Evolutionary conservation across 2,329 filamentous ascomycete genomes (phyloP).

Genomic region (Tolypocladium sp.): DNA sequence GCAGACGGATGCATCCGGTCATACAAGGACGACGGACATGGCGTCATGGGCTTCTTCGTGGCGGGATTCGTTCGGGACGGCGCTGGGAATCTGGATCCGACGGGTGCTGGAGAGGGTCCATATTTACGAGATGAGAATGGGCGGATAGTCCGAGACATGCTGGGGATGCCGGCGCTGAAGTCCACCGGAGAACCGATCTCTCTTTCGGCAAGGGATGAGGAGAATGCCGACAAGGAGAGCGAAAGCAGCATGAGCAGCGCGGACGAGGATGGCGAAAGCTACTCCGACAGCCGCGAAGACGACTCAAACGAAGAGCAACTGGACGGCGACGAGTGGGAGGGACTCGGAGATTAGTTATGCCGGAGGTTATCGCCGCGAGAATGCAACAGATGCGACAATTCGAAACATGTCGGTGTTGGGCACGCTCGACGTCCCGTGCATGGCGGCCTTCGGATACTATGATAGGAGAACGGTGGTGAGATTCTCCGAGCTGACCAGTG

Average conservation of each 20-base stretch:
- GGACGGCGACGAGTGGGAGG: slow-evolving; percentile 10
- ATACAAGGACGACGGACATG: slow-evolving; percentile 69
- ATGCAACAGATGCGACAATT: neutral
- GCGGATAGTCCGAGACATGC: slow-evolving; percentile 33
- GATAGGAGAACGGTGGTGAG: neutral
- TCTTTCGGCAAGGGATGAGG: slow-evolving; percentile 11
- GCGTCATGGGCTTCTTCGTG: slow-evolving; percentile 94
- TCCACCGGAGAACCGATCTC: slow-evolving; percentile 21
- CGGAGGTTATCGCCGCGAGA: neutral
- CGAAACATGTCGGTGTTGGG: neutral
- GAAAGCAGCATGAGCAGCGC: slow-evolving; percentile 15
- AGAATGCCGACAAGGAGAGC: slow-evolving; percentile 4
- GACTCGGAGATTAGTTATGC: slow-evolving; percentile 5
- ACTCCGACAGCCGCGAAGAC: slow-evolving; percentile 7
- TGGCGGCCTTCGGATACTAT: neutral
- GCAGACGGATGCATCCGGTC: slow-evolving; percentile 74
- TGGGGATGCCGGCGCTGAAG: slow-evolving; percentile 27
- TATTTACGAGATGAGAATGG: slow-evolving; percentile 47
- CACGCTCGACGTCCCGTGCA: neutral
- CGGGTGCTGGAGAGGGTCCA: slow-evolving; percentile 31
- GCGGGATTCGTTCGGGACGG: slow-evolving; percentile 58
- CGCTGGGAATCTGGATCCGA: slow-evolving; percentile 2
- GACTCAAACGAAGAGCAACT: neutral
- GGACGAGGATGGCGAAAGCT: slow-evolving; percentile 5
- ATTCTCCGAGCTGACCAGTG: neutral